Evolutionary conservation across 2,329 filamentous ascomycete genomes (phyloP).

Genomic region (Eurotiales sp.): DNA sequence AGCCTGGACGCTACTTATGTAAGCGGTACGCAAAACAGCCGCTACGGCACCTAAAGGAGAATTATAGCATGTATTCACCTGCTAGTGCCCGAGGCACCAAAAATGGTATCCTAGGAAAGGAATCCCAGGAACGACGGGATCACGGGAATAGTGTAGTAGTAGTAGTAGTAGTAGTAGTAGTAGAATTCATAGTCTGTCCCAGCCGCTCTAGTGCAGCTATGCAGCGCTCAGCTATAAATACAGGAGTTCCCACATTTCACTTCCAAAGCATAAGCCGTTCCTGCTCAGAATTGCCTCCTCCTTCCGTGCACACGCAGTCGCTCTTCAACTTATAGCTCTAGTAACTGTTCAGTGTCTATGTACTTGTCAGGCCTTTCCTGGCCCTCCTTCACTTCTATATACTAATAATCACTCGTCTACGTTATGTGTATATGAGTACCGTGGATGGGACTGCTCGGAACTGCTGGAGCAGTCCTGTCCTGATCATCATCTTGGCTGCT

Average conservation of each 20-base stretch:
- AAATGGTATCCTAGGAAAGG: too few relatives aligned
- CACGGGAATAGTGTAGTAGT: too few relatives aligned
- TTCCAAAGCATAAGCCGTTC: not conserved
- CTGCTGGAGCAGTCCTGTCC: conserved; percentile 27
- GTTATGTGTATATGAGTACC: conserved; percentile 16
- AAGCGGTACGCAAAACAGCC: too few relatives aligned
- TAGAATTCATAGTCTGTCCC: conserved; percentile 3
- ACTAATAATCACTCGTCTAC: conserved; percentile 15
- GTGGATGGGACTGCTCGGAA: conserved; percentile 22
- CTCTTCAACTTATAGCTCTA: not conserved
- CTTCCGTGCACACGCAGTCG: not conserved
- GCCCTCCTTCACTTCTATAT: conserved; percentile 5
- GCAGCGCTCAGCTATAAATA: not conserved
- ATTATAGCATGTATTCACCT: too few relatives aligned
- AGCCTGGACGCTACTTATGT: too few relatives aligned
- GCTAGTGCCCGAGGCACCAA: too few relatives aligned
- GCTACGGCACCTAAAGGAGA: too few relatives aligned
- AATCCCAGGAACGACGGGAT: too few relatives aligned
- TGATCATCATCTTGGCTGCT: conserved; percentile 33
- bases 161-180: too few relatives aligned
- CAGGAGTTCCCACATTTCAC: not conserved
- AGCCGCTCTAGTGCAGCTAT: conserved; percentile 5
- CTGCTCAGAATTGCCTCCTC: not conserved
- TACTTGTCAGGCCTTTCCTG: conserved; percentile 4
- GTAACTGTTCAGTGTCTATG: not conserved